Percentiles rank a stretch among this genome's conserved stretches.
Evolutionary conservation across 192 early-diverging fungal genomes (phyloP).

Genomic region (Irineochytrium annulatum): DNA sequence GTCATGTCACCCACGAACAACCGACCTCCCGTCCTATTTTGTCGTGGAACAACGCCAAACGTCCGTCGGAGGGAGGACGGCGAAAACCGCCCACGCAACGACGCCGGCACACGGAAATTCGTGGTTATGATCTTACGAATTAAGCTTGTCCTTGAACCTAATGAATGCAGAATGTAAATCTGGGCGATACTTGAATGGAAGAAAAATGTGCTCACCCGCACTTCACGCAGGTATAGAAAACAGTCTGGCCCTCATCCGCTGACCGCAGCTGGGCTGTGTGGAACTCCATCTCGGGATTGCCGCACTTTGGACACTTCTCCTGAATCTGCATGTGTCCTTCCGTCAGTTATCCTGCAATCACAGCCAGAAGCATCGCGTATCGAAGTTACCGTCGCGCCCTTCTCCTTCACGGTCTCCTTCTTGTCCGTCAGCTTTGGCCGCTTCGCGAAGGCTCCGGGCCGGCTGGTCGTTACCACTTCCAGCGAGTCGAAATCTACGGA

Average conservation of each 20-base stretch:
- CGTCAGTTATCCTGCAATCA: not conserved
- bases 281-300: slow-evolving; percentile 87
- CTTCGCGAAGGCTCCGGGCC: slow-evolving; percentile 72
- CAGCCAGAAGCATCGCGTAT: not conserved
- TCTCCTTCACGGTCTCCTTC: slow-evolving; percentile 7
- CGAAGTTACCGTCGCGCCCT: slow-evolving; percentile 34
- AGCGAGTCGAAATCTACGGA: slow-evolving; percentile 68
- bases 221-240: slow-evolving; percentile 96
- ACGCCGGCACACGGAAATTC: too few relatives aligned
- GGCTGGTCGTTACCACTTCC: slow-evolving; percentile 75
- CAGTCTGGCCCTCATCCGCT: slow-evolving; percentile 99
- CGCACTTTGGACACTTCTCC: slow-evolving; percentile 95
- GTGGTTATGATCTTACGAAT: too few relatives aligned
- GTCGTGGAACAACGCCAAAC: too few relatives aligned
- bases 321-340: slow-evolving; percentile 60
- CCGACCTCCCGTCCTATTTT: too few relatives aligned
- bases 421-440: slow-evolving; percentile 23
- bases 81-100: too few relatives aligned
- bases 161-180: too few relatives aligned
- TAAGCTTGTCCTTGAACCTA: too few relatives aligned
- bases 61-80: too few relatives aligned
- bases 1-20: too few relatives aligned
- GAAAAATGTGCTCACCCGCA: slow-evolving; percentile 68
- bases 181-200: too few relatives aligned
- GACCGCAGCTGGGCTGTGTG: slow-evolving; percentile 95